These are phyloP conservation scores for Cordyceps cateniannulata DNA, from an alignment of 2,329 filamentous ascomycete species.

Conservation along the genomic window DNA sequence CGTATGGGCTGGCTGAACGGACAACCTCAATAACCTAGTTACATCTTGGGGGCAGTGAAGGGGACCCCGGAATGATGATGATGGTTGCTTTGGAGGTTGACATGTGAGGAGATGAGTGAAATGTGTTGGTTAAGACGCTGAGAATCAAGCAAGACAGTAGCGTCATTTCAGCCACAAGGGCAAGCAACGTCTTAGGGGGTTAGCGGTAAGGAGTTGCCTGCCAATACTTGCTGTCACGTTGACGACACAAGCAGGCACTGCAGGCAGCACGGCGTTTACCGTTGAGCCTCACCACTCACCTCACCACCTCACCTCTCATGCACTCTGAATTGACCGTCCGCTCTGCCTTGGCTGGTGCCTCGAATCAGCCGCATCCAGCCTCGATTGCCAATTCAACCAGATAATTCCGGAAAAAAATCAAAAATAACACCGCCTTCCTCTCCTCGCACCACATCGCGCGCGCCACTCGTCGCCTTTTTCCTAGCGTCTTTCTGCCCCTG, in stretches of 20 bases:
- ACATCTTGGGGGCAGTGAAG: not conserved
- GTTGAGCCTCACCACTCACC: conserved; percentile 3
- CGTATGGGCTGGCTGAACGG: not conserved
- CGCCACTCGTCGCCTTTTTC: not conserved
- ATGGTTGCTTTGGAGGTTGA: no score
- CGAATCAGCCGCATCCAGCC: conserved; percentile 1
- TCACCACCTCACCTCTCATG: not conserved
- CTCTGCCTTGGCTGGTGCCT: not conserved
- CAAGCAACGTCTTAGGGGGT: not conserved
- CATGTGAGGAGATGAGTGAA: no score
- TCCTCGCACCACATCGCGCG: conserved; percentile 3
- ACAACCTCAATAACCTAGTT: not conserved
- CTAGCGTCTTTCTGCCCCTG: not conserved
- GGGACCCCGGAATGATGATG: no score
- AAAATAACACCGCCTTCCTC: not conserved
- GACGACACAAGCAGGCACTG: not conserved
- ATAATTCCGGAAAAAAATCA: not conserved
- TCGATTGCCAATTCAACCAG: not conserved
- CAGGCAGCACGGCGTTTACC: not conserved
- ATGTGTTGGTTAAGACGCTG: not conserved
- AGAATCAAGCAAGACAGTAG: not conserved
- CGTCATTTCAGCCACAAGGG: not conserved
- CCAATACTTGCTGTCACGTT: not conserved
- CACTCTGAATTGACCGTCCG: not conserved
- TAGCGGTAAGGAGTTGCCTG: no score